A percentile compares a stretch with the other conserved stretches of the same genome.
phyloP scores from a whole-genome alignment of 306 rosid species.

The Castanospermum australe region DNA sequence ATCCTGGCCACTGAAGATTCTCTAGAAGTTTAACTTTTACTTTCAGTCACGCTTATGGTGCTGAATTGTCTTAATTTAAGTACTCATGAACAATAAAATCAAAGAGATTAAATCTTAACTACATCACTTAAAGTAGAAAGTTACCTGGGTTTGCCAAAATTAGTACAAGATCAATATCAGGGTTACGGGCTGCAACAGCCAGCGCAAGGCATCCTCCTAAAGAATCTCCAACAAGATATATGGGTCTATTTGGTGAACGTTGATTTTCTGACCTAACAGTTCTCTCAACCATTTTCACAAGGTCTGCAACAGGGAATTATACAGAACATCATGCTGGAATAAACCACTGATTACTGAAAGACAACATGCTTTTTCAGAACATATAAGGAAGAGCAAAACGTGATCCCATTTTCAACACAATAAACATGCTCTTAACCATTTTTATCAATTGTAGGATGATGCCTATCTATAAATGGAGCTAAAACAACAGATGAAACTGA shows the following conservation, averaged over 20 bases:
- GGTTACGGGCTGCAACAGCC: conserved; percentile 78
- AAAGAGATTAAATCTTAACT: not conserved
- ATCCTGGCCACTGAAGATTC: not conserved
- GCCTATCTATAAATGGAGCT: not conserved
- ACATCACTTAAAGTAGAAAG: not conserved
- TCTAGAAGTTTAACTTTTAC: not conserved
- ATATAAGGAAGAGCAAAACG: not conserved
- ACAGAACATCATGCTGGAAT: not conserved
- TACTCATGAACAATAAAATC: not conserved
- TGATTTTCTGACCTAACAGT: conserved; percentile 54
- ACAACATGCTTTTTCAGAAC: not conserved
- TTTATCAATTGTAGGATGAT: not conserved
- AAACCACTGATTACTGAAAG: not conserved
- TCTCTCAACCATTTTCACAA: conserved; percentile 71
- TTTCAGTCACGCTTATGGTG: not conserved
- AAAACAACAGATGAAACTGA: not conserved
- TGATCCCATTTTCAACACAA: conserved; percentile 12
- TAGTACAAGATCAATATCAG: conserved; percentile 76
- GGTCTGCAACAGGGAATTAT: conserved; percentile 46
- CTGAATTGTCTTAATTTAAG: not conserved
- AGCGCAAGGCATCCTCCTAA: conserved; percentile 89
- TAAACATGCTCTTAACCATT: conserved; percentile 2
- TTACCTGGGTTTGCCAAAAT: conserved; percentile 87
- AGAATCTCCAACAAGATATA: conserved; percentile 86
- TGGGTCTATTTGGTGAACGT: conserved; percentile 66